Evolutionary conservation across 2,329 filamentous ascomycete genomes (phyloP), one percentile per base, ranked within the genome.

Genomic region (Scolecobasidium constrictum): DNA sequence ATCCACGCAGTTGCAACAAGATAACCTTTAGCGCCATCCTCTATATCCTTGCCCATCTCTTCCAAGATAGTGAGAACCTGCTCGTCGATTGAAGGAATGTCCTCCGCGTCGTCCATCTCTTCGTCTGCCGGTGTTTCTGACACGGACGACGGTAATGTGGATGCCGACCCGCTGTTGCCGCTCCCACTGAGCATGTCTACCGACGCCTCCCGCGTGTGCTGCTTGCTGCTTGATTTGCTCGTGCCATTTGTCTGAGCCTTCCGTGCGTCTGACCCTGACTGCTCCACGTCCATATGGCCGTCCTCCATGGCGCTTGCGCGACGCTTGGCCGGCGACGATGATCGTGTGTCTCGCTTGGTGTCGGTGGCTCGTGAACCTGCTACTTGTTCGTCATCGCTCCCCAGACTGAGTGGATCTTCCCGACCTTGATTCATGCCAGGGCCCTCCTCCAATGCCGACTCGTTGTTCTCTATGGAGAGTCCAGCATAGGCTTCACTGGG

Each of bases 1-100:
- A 95, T 71, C 92, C 92, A 96, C 46, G 71, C 71, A 40, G 72
- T 75, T 2, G 88, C 93, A 4, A 96, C 75, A 16, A 94, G 63
- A 53, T 81, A 94, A 12, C 81, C 84, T 43, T 77, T 72, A 46
- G 84, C 75, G n/a, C 81, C 81, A 48, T 88, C 83, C 46, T 76
- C 63, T n/a, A 79, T 59, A 5, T 74, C 69, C 52, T 56, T 59
- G 19, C 75, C 59, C 19, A 88, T 63, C 19, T 42, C 12, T 26
- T 71, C 69, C 52, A 76, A 73, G 40, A 95, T 85, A 28, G 77
- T 77, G 45, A 73, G 74, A 46, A 94, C 78, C 60, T 95, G 90
- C 38, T 77, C 72, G 50, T 85, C 80, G 48, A 78, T 66, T 3
- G 69, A 61, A 11, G 68, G 72, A 18, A 28, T n/a, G 16, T 22